These are phyloP conservation scores for Metarhizium rileyi DNA, from an alignment of 2,329 filamentous ascomycete species.

Conservation along the genomic window DNA sequence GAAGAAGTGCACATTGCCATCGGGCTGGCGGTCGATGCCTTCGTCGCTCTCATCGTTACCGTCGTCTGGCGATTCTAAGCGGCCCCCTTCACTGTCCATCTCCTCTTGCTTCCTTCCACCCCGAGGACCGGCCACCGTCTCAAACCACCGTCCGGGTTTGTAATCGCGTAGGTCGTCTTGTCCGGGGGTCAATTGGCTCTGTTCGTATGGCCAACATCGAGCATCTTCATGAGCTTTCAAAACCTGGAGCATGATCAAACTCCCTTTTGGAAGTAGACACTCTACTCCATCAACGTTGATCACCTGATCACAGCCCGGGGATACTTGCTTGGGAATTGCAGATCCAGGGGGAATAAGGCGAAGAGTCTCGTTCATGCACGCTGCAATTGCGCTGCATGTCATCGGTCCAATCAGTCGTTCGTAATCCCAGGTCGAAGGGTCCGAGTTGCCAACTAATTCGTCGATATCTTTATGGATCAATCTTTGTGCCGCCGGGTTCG, in stretches of 20 bases:
- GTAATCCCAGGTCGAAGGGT: constrained; percentile 59
- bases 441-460: constrained; percentile 46
- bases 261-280: constrained; percentile 46
- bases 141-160: constrained; percentile 64
- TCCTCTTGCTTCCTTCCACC: constrained; percentile 10
- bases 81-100: background rate
- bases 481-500: constrained; percentile 53
- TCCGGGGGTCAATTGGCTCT: constrained; percentile 30
- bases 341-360: constrained; percentile 62
- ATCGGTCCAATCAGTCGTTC: constrained; percentile 56
- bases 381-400: constrained; percentile 60
- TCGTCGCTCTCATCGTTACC: constrained; percentile 37
- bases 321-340: constrained; percentile 59
- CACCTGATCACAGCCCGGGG: constrained; percentile 38
- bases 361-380: constrained; percentile 69
- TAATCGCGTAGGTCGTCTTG: constrained; percentile 56
- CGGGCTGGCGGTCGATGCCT: constrained; percentile 40
- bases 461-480: constrained; percentile 62
- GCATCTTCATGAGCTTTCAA: constrained; percentile 57
- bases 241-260: constrained; percentile 45
- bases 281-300: constrained; percentile 49
- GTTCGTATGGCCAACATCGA: constrained; percentile 55
- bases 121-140: constrained; percentile 14
- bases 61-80: constrained; percentile 16
- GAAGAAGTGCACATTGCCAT: constrained; percentile 54